Evolutionary conservation across 2,329 filamentous ascomycete species (phyloP).

Genomic region (Epichloe gansuensis): DNA sequence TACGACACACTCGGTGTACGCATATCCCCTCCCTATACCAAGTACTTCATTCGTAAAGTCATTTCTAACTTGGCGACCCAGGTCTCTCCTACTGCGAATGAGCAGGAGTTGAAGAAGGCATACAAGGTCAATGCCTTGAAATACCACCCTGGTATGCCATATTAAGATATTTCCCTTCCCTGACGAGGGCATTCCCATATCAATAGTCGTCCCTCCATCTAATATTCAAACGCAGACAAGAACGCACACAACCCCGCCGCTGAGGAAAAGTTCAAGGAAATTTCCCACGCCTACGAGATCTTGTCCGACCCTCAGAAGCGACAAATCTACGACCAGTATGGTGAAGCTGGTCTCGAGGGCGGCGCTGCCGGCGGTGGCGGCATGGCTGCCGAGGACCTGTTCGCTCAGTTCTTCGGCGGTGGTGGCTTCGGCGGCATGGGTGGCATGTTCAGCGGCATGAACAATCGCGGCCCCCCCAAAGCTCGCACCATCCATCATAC

Average conservation of each 20-base stretch:
- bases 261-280: slow-evolving; percentile 96
- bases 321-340: slow-evolving; percentile 89
- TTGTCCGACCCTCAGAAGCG: slow-evolving; percentile 89
- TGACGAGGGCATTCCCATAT: background rate
- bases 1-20: slow-evolving; percentile 70
- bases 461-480: slow-evolving; percentile 68
- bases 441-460: slow-evolving; percentile 65
- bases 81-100: slow-evolving; percentile 68
- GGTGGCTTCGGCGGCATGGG: slow-evolving; percentile 51
- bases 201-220: background rate
- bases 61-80: slow-evolving; percentile 21
- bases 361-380: slow-evolving; percentile 62
- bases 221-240: slow-evolving; percentile 53
- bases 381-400: slow-evolving; percentile 93
- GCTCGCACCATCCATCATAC: slow-evolving; percentile 95
- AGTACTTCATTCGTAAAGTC: background rate
- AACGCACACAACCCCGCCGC: slow-evolving; percentile 87
- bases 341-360: slow-evolving; percentile 85
- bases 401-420: slow-evolving; percentile 90
- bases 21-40: slow-evolving; percentile 8
- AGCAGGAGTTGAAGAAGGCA: slow-evolving; percentile 80
- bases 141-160: slow-evolving; percentile 66
- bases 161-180: slow-evolving; percentile 5
- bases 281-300: slow-evolving; percentile 90
- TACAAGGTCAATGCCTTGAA: slow-evolving; percentile 77